phyloP scores from a whole-genome alignment of 1,139 yeast genomes.

The Sugiyamaella neomexicana region DNA sequence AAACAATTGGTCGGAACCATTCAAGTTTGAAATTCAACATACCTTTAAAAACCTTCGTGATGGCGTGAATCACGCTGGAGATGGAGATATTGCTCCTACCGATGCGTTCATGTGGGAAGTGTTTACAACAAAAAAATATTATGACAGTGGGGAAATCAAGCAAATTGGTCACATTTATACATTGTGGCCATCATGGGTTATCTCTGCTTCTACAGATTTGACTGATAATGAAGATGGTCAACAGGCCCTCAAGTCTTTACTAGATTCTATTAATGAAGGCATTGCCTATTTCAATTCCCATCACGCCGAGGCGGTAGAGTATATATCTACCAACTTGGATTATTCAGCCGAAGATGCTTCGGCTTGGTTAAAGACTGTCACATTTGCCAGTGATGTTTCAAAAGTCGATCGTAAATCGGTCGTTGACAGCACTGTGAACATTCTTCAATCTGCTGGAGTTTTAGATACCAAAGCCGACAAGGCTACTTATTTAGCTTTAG shows the following conservation, averaged over 20 bases:
- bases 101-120: constrained; percentile 98
- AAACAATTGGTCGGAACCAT: constrained; percentile 45
- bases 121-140: constrained; percentile 83
- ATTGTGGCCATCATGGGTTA: constrained; percentile 97
- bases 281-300: constrained; percentile 60
- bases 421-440: constrained; percentile 56
- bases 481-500: constrained; percentile 24
- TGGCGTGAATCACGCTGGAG: constrained; percentile 63
- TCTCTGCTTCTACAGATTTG: constrained; percentile 52
- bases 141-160: constrained; percentile 76
- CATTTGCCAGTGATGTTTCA: constrained; percentile 55
- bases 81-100: constrained; percentile 44
- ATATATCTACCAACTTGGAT: constrained; percentile 67
- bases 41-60: constrained; percentile 75
- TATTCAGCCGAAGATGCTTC: constrained; percentile 74
- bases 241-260: constrained; percentile 45
- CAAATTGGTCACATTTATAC: constrained; percentile 85
- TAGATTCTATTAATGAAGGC: constrained; percentile 63
- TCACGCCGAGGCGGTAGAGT: constrained; percentile 63
- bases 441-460: constrained; percentile 65
- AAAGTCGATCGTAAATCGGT: constrained; percentile 53
- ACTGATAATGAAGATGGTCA: constrained; percentile 34
- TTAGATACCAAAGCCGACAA: constrained; percentile 34
- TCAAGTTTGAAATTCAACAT: constrained; percentile 56
- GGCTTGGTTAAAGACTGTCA: constrained; percentile 77